A percentile compares a stretch with the other conserved stretches of the same genome.
Evolutionary conservation across 768 basidiomycete genomes (phyloP).

Genomic region (Suillus brevipes): DNA sequence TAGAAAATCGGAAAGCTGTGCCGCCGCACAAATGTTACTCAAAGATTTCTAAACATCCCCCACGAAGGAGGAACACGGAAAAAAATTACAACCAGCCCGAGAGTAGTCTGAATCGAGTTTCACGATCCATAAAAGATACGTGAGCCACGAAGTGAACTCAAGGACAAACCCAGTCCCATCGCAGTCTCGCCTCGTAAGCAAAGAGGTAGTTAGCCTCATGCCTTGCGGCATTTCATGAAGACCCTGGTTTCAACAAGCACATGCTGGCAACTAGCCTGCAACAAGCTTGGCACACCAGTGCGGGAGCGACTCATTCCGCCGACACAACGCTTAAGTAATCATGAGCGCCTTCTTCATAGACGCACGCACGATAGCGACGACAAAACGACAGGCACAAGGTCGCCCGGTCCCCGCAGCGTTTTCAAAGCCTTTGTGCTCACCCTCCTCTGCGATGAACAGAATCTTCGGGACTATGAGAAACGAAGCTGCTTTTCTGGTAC

Average conservation of each 20-base stretch:
- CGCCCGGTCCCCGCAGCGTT: background rate
- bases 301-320: background rate
- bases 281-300: background rate
- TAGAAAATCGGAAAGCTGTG: no score
- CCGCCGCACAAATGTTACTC: no score
- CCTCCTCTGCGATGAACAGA: background rate
- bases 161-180: background rate
- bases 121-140: background rate
- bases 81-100: background rate
- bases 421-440: background rate
- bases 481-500: background rate
- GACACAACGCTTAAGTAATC: background rate
- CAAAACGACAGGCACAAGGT: background rate
- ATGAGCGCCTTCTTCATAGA: background rate
- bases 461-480: background rate
- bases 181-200: background rate
- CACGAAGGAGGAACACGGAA: background rate
- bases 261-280: background rate
- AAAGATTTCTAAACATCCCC: no score
- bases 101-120: constrained; percentile 1
- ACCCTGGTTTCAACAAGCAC: background rate
- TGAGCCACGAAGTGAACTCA: constrained; percentile 1
- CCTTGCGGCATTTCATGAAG: background rate
- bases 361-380: background rate
- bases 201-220: background rate